phyloP scores from a whole-genome alignment of 306 rosid genomes.

The Lathyrus aphaca region DNA sequence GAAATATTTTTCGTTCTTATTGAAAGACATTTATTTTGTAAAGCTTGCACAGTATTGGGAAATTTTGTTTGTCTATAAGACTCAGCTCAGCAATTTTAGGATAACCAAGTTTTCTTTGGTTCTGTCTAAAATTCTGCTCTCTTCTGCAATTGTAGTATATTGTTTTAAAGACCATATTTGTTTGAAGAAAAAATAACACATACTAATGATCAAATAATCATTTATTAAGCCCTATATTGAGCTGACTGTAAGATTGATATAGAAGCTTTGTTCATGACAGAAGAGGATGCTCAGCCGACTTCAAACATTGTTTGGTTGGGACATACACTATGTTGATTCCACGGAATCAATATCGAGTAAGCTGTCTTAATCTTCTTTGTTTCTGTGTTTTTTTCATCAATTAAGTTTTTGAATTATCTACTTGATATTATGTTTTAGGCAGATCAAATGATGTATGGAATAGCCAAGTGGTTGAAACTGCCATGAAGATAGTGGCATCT shows the following conservation, averaged over 20 bases:
- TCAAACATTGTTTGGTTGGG: slow-evolving; percentile 75
- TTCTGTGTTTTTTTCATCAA: not conserved
- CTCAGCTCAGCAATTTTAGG: not conserved
- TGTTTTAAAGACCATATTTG: not conserved
- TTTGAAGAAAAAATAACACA: slow-evolving; percentile 8
- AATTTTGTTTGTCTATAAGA: slow-evolving; percentile 9
- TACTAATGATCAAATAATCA: slow-evolving; percentile 16
- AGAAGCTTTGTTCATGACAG: slow-evolving; percentile 52
- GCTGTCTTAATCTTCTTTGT: slow-evolving; percentile 33
- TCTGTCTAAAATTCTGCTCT: slow-evolving; percentile 20
- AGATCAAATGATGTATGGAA: slow-evolving; percentile 68
- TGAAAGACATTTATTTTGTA: slow-evolving; percentile 15
- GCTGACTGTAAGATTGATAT: slow-evolving; percentile 28
- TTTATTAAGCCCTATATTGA: slow-evolving; percentile 27
- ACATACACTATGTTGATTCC: slow-evolving; percentile 69
- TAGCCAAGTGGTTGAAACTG: slow-evolving; percentile 66
- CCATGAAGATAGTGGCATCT: slow-evolving; percentile 51
- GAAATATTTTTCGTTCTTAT: slow-evolving; percentile 3
- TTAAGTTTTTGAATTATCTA: not conserved
- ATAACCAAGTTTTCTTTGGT: not conserved
- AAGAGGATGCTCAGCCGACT: slow-evolving; percentile 75
- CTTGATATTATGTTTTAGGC: slow-evolving; percentile 49
- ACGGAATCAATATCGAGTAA: slow-evolving; percentile 73
- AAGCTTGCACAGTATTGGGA: slow-evolving; percentile 2
- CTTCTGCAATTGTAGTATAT: not conserved